Evolutionary conservation across 805 yeast genomes (phyloP).

Genomic region (Ogataea allantospora): DNA sequence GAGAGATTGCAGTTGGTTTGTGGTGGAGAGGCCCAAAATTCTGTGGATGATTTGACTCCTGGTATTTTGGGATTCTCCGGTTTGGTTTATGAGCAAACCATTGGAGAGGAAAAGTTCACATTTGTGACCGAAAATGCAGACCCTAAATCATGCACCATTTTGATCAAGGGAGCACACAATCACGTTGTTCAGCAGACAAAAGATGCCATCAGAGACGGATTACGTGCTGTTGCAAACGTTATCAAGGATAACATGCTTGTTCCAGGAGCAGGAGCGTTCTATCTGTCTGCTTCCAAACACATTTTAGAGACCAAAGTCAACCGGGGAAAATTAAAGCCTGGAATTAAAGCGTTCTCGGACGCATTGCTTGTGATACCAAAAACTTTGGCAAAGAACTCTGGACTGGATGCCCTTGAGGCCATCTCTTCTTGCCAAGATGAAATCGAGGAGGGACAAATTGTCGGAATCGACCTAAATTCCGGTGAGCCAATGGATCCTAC

Average conservation of each 20-base stretch:
- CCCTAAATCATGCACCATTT: conserved; percentile 87
- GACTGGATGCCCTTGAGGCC: conserved; percentile 89
- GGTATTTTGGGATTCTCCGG: conserved; percentile 85
- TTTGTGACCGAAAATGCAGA: conserved; percentile 86
- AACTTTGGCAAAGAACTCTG: conserved; percentile 88
- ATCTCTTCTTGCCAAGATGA: conserved; percentile 89
- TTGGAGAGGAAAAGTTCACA: conserved; percentile 97
- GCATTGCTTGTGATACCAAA: conserved; percentile 89
- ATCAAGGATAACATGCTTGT: conserved; percentile 79
- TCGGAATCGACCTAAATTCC: conserved; percentile 84
- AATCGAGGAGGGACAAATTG: conserved; percentile 72
- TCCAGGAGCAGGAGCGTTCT: conserved; percentile 98
- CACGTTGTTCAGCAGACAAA: conserved; percentile 89
- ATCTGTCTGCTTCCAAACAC: conserved; percentile 74
- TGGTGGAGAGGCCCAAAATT: conserved; percentile 97
- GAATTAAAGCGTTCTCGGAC: conserved; percentile 91
- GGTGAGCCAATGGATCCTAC: conserved; percentile 97
- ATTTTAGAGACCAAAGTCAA: conserved; percentile 55
- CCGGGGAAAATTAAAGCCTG: conserved; percentile 86
- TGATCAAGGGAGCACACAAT: conserved; percentile 90
- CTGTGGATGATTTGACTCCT: conserved; percentile 88
- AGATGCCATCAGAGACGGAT: conserved; percentile 96
- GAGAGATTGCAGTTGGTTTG: conserved; percentile 94
- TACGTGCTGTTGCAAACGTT: conserved; percentile 91
- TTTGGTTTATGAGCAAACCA: conserved; percentile 82